These are phyloP conservation scores for Aspergillus pseudonomiae DNA, from an alignment of 2,329 filamentous ascomycete species.

Conservation along the genomic window DNA sequence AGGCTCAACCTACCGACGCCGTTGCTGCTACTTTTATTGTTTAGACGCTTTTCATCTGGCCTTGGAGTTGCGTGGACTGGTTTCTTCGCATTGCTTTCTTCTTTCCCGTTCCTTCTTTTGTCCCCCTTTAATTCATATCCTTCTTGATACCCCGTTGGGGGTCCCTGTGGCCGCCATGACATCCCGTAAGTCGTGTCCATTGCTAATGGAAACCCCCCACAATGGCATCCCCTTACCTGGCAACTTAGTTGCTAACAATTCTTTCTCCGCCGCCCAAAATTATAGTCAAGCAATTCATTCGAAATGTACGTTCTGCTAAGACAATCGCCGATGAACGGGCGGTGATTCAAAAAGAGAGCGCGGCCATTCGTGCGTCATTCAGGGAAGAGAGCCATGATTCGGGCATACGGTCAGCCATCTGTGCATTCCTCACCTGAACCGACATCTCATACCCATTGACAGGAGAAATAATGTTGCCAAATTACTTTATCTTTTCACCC, in stretches of 20 bases:
- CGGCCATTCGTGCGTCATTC: constrained; percentile 95
- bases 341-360: constrained; percentile 98
- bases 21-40: constrained; percentile 6
- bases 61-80: constrained; percentile 17
- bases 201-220: constrained; percentile 21
- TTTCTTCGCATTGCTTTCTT: constrained; percentile 23
- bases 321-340: constrained; percentile 98
- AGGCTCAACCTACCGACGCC: constrained; percentile 17
- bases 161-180: constrained; percentile 58
- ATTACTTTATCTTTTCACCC: constrained; percentile 94
- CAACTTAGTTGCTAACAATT: constrained; percentile 23
- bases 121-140: constrained; percentile 9
- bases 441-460: constrained; percentile 30
- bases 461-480: constrained; percentile 99
- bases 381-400: constrained; percentile 94
- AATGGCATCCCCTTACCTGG: constrained; percentile 18
- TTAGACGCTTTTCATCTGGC: background rate
- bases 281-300: constrained; percentile 98
- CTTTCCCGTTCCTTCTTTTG: constrained; percentile 18
- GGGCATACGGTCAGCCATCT: constrained; percentile 72
- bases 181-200: constrained; percentile 52
- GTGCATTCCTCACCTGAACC: constrained; percentile 13
- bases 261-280: constrained; percentile 8
- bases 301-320: constrained; percentile 96
- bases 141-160: constrained; percentile 43